Evolutionary conservation across 192 early-diverging fungal genomes (phyloP).

Genomic region (Umbelopsis vinacea): DNA sequence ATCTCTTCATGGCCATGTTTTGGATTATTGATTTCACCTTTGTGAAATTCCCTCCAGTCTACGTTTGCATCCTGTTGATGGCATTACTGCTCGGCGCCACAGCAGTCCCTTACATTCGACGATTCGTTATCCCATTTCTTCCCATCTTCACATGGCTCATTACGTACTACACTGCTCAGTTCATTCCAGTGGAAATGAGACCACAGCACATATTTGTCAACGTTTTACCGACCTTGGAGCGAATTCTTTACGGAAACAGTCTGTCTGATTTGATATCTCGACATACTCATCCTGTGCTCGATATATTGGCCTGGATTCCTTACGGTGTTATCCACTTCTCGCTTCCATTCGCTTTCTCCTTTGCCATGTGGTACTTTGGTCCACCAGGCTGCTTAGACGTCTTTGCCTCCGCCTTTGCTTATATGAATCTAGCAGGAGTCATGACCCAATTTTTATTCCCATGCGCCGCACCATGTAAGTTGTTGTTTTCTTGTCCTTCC

Average conservation of each 20-base stretch:
- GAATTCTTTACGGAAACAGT: conserved; percentile 69
- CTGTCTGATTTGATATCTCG: conserved; percentile 62
- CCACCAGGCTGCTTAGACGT: conserved; percentile 52
- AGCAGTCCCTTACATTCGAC: conserved; percentile 46
- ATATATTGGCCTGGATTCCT: conserved; percentile 71
- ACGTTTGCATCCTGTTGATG: conserved; percentile 17
- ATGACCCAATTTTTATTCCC: conserved; percentile 71
- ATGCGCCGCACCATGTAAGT: conserved; percentile 70
- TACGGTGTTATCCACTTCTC: conserved; percentile 78
- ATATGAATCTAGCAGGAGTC: conserved; percentile 71
- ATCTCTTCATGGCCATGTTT: conserved; percentile 46
- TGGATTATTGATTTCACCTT: conserved; percentile 45
- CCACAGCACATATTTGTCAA: conserved; percentile 66
- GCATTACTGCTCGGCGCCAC: not conserved
- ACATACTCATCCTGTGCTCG: conserved; percentile 54
- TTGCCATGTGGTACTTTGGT: conserved; percentile 53
- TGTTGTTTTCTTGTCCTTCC: not conserved
- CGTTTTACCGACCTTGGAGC: conserved; percentile 66
- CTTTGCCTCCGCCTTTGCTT: conserved; percentile 66
- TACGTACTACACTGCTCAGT: conserved; percentile 59
- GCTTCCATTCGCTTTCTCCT: conserved; percentile 61
- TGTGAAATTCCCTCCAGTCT: conserved; percentile 43
- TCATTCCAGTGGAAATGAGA: conserved; percentile 51
- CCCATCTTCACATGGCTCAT: conserved; percentile 64
- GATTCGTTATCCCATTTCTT: conserved; percentile 53